phyloP scores from a whole-genome alignment of 192 early-diverging fungal genomes.

The Coemansia sp. region DNA sequence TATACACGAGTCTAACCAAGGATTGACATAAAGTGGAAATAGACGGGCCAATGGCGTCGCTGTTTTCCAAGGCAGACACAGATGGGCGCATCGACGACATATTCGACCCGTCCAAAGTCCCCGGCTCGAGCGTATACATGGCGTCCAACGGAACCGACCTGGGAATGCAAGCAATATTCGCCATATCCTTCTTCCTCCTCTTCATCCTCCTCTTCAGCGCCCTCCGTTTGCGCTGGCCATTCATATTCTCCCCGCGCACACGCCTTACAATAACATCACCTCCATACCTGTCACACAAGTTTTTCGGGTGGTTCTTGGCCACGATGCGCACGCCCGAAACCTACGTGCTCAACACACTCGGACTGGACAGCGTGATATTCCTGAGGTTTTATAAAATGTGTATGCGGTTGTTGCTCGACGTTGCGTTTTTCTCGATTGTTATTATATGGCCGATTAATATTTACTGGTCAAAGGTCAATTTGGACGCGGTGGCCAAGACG shows the following conservation, averaged over 20 bases:
- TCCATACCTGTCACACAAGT: conserved; percentile 30
- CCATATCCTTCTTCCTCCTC: conserved; percentile 35
- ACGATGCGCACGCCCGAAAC: conserved; percentile 53
- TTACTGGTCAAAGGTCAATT: conserved; percentile 43
- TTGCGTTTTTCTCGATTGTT: conserved; percentile 35
- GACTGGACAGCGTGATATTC: conserved; percentile 53
- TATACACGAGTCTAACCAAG: background rate
- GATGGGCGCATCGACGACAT: conserved; percentile 32
- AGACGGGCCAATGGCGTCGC: conserved; percentile 9
- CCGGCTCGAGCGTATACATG: conserved; percentile 46
- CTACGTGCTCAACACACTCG: conserved; percentile 53
- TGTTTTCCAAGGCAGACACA: conserved; percentile 9
- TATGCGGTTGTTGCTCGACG: conserved; percentile 43
- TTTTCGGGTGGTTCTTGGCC: conserved; percentile 54
- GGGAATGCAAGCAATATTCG: conserved; percentile 51
- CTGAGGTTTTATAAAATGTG: conserved; percentile 57
- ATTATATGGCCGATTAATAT: conserved; percentile 55
- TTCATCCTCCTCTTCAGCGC: conserved; percentile 40
- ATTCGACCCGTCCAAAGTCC: conserved; percentile 49
- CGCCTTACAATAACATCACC: conserved; percentile 50
- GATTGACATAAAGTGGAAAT: background rate
- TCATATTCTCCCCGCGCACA: conserved; percentile 51
- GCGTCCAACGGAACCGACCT: conserved; percentile 51
- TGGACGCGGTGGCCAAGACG: conserved; percentile 13
- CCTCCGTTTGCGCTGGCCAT: conserved; percentile 45